Evolutionary conservation across 441 rosid species (phyloP).

Genomic region (Adansonia grandidieri): DNA sequence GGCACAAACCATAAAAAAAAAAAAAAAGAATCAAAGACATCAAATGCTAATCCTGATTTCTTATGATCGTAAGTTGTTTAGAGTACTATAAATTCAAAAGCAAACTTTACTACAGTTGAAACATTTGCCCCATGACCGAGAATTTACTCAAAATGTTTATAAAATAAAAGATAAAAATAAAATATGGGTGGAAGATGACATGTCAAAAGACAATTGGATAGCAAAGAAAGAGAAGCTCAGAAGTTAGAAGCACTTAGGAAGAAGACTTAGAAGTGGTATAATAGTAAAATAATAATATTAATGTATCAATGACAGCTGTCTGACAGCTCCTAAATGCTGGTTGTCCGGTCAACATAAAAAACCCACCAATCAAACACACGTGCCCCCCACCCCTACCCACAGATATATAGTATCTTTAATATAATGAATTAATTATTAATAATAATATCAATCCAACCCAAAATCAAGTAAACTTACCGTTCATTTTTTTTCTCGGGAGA

Average conservation of each 20-base stretch:
- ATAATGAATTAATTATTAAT: background rate
- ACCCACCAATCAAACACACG: background rate
- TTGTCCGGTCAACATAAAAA: background rate
- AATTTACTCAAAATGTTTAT: background rate
- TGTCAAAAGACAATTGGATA: background rate
- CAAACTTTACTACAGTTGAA: too few species aligned
- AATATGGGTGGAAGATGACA: background rate
- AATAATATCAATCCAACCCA: background rate
- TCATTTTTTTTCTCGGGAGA: slow-evolving; percentile 25
- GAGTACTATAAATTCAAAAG: too few species aligned
- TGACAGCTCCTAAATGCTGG: background rate
- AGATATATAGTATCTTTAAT: background rate
- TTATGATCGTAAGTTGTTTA: background rate
- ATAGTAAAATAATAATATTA: background rate
- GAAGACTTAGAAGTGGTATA: background rate
- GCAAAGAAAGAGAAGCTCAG: background rate
- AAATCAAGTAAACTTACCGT: background rate
- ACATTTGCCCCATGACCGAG: too few species aligned
- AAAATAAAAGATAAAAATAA: background rate
- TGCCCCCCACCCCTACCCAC: background rate
- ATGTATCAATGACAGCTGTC: slow-evolving; percentile 22
- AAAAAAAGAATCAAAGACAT: background rate
- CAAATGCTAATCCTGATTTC: background rate
- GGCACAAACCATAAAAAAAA: background rate
- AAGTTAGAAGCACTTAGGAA: background rate